Conservation (phyloP, 192 early-diverging fungal species). For the Backusella circina region DNA sequence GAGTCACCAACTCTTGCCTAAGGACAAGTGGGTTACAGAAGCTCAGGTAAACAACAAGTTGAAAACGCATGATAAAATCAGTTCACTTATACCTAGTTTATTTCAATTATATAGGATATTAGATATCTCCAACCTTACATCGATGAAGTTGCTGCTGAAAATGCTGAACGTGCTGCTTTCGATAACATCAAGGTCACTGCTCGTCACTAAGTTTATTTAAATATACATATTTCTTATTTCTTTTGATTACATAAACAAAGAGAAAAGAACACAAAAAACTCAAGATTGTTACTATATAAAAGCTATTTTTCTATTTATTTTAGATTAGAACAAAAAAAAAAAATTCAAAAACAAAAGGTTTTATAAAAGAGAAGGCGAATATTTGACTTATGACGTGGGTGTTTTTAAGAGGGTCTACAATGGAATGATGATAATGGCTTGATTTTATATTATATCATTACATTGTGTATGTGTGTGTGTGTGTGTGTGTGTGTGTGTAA, state of each 20-base stretch:
- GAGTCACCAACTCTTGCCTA: constrained; percentile 64
- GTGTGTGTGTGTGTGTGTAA: neutral
- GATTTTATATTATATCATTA: too few species aligned
- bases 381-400: neutral
- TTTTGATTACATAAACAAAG: constrained; percentile 1
- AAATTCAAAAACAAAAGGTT: neutral
- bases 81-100: constrained; percentile 4
- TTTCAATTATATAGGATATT: constrained; percentile 56
- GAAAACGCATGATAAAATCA: neutral
- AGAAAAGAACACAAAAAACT: neutral
- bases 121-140: constrained; percentile 82
- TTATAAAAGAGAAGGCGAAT: neutral
- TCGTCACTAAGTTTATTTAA: constrained; percentile 10
- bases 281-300: neutral
- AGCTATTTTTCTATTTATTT: neutral
- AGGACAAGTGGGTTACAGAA: constrained; percentile 71
- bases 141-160: constrained; percentile 76
- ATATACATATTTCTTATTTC: neutral
- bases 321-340: neutral
- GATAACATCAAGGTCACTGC: constrained; percentile 48
- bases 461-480: neutral
- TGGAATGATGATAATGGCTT: neutral
- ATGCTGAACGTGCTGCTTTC: constrained; percentile 71
- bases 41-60: constrained; percentile 52
- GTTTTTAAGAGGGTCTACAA: neutral